Percentiles rank a stretch among this genome's conserved stretches.
phyloP scores from a whole-genome alignment of 345 rosid species.

The Eucalyptus sp. region DNA sequence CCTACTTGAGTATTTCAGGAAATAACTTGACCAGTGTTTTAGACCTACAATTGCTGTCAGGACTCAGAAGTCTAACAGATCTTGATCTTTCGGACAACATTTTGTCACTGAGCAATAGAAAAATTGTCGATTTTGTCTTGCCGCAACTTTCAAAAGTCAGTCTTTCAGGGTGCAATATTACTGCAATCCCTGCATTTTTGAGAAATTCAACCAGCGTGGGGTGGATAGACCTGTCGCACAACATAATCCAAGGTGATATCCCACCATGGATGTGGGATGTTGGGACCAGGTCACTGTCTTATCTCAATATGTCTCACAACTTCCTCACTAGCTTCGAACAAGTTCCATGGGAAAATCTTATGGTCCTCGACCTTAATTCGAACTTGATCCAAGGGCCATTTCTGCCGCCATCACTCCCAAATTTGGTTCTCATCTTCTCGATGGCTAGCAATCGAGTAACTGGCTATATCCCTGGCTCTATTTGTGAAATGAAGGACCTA shows the following conservation, averaged over 20 bases:
- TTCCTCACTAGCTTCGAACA: background rate
- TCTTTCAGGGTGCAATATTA: constrained; percentile 5
- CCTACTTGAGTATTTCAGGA: rapidly evolving
- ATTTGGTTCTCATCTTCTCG: background rate
- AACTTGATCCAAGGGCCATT: background rate
- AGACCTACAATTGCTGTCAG: rapidly evolving
- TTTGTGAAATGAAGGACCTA: background rate
- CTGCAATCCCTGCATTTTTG: background rate
- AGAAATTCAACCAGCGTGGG: background rate
- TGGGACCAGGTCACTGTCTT: background rate
- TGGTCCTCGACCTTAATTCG: background rate
- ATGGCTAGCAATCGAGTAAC: background rate
- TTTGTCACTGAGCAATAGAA: rapidly evolving
- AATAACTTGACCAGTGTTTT: too few relatives aligned
- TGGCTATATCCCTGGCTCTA: background rate
- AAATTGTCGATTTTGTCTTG: rapidly evolving
- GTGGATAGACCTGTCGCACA: background rate
- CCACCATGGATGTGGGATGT: background rate
- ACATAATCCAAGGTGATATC: background rate
- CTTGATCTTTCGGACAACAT: too few relatives aligned
- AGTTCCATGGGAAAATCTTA: background rate
- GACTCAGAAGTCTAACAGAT: rapidly evolving
- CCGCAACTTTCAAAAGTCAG: background rate
- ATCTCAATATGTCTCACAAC: background rate
- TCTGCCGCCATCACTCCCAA: background rate